Conservation (phyloP, 148 eudicot species). For the Vaccinium macrocarpon region DNA sequence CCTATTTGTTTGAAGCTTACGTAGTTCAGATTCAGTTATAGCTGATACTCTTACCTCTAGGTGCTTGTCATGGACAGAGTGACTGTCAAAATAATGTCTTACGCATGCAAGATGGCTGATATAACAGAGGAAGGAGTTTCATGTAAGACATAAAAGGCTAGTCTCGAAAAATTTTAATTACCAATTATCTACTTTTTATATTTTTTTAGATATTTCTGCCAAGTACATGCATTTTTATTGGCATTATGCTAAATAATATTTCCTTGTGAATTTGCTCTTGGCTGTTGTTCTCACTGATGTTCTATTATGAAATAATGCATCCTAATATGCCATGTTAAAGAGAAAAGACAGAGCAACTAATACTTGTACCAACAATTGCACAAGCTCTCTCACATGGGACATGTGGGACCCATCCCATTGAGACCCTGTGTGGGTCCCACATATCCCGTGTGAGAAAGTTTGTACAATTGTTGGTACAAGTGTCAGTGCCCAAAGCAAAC, state of each 20-base stretch:
- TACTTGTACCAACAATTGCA: too few species aligned
- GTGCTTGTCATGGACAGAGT: constrained; percentile 96
- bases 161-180: constrained; percentile 19
- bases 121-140: constrained; percentile 95
- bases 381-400: too few species aligned
- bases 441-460: too few species aligned
- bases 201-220: not conserved
- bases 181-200: not conserved
- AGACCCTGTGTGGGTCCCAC: too few species aligned
- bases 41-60: constrained; percentile 39
- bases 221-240: not conserved
- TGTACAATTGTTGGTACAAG: too few species aligned
- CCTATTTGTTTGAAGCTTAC: constrained; percentile 3
- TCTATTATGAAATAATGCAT: not conserved
- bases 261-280: not conserved
- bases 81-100: constrained; percentile 84
- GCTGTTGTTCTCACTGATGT: not conserved
- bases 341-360: too few species aligned
- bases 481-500: too few species aligned
- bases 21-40: constrained; percentile 13
- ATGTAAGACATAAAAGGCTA: constrained; percentile 59
- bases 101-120: constrained; percentile 96
- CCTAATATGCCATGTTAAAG: not conserved
- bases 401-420: too few species aligned
- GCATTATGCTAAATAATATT: not conserved